A percentile compares a stretch with the other conserved stretches of the same genome.
These are phyloP conservation scores for Syzygium oleosum DNA, from an alignment of 345 rosid species.

Conservation along the genomic window DNA sequence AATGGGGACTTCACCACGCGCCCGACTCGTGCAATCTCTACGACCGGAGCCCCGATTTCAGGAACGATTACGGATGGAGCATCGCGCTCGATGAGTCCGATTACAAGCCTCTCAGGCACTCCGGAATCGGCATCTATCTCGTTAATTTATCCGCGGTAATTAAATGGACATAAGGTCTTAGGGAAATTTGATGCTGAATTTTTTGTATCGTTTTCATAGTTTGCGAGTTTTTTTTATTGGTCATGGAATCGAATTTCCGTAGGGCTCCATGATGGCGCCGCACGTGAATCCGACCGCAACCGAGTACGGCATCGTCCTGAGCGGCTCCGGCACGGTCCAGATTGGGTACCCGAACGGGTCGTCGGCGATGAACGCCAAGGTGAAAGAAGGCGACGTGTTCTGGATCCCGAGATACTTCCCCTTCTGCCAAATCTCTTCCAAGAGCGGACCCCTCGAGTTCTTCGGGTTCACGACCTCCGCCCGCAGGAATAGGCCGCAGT, in stretches of 20 bases:
- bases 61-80: conserved; percentile 75
- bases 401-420: conserved; percentile 81
- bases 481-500: conserved; percentile 65
- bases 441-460: conserved; percentile 49
- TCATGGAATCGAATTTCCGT: not conserved
- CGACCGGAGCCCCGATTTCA: conserved; percentile 34
- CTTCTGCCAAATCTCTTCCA: conserved; percentile 75
- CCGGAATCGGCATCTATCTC: conserved; percentile 60
- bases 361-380: conserved; percentile 39
- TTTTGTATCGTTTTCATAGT: not conserved
- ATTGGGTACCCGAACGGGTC: conserved; percentile 77
- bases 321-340: conserved; percentile 61
- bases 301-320: conserved; percentile 62
- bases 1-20: not conserved
- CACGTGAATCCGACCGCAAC: conserved; percentile 86
- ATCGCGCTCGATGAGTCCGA: conserved; percentile 48
- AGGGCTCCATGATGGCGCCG: conserved; percentile 95
- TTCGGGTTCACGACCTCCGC: conserved; percentile 88
- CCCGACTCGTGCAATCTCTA: conserved; percentile 56
- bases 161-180: not conserved
- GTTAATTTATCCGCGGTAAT: conserved; percentile 80
- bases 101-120: conserved; percentile 48
- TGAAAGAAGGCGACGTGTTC: conserved; percentile 63
- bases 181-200: not conserved
- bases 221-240: not conserved